These are phyloP conservation scores for Cymbidium sinense DNA, from an alignment of 106 monocot species.

Conservation along the genomic window DNA sequence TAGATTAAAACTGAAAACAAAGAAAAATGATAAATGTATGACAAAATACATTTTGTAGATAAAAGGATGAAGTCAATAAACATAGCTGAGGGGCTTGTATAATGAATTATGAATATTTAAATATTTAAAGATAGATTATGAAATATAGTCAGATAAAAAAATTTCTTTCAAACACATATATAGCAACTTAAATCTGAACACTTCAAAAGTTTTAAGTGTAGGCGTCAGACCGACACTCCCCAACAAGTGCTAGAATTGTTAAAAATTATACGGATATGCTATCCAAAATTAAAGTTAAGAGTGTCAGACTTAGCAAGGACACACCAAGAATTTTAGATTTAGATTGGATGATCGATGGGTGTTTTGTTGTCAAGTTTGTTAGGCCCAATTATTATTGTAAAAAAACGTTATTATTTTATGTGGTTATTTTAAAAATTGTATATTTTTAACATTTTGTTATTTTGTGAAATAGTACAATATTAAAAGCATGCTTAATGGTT, in stretches of 20 bases:
- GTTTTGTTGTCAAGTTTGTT: not conserved
- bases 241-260: not conserved
- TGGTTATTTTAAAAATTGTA: not conserved
- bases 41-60: not conserved
- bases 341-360: not conserved
- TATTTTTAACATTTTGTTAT: not conserved
- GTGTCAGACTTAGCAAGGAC: not conserved
- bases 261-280: not conserved
- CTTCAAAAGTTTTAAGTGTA: not conserved
- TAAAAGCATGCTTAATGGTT: not conserved
- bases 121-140: not conserved
- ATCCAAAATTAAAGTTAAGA: not conserved
- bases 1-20: not conserved
- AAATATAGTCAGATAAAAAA: not conserved
- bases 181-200: not conserved
- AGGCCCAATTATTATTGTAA: not conserved
- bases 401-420: not conserved
- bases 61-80: not conserved
- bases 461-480: not conserved
- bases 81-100: not conserved
- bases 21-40: not conserved
- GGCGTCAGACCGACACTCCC: not conserved
- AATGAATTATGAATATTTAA: not conserved
- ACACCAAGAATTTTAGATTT: not conserved
- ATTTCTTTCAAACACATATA: not conserved